Conservation (phyloP, 202 grass and related monocot species). For the Schoenoplectus tabernaemontani region DNA sequence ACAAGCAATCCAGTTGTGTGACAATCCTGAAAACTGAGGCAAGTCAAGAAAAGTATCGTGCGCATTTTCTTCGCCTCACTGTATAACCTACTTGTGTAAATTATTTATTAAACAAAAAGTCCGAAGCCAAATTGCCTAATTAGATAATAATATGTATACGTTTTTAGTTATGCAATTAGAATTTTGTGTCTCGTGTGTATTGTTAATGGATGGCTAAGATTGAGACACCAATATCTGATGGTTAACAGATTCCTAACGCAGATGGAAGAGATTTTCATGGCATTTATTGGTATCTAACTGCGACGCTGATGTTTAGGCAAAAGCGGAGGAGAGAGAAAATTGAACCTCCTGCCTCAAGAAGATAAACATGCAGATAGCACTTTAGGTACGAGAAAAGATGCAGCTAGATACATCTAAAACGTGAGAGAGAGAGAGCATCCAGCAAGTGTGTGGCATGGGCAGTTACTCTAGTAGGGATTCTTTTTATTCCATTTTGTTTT, state of each 20-base stretch:
- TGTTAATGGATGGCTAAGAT: not conserved
- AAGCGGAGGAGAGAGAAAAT: not conserved
- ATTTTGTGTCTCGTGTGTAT: not conserved
- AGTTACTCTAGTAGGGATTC: not conserved
- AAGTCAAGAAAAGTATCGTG: slow-evolving; percentile 18
- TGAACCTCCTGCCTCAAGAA: not conserved
- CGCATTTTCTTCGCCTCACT: not conserved
- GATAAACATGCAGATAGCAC: slow-evolving; percentile 28
- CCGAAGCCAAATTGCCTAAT: not conserved
- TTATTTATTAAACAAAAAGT: not conserved
- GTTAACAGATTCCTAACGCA: slow-evolving; percentile 20
- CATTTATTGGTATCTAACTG: slow-evolving; percentile 28
- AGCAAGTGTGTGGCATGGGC: slow-evolving; percentile 4
- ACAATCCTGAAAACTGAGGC: slow-evolving; percentile 4
- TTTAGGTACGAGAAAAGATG: slow-evolving; percentile 25
- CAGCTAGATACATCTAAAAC: slow-evolving; percentile 15
- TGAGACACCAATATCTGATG: slow-evolving; percentile 13
- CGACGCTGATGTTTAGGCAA: slow-evolving; percentile 24
- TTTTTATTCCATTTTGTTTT: not conserved
- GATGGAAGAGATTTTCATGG: slow-evolving; percentile 18
- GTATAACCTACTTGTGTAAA: not conserved
- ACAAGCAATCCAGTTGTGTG: slow-evolving; percentile 18
- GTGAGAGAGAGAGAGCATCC: not conserved
- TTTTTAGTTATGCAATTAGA: not conserved
- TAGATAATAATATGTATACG: not conserved